A percentile compares a stretch with the other conserved stretches of the same genome.
Evolutionary conservation across 805 yeast genomes (phyloP).

Genomic region (Wickerhamomyces queroliae): DNA sequence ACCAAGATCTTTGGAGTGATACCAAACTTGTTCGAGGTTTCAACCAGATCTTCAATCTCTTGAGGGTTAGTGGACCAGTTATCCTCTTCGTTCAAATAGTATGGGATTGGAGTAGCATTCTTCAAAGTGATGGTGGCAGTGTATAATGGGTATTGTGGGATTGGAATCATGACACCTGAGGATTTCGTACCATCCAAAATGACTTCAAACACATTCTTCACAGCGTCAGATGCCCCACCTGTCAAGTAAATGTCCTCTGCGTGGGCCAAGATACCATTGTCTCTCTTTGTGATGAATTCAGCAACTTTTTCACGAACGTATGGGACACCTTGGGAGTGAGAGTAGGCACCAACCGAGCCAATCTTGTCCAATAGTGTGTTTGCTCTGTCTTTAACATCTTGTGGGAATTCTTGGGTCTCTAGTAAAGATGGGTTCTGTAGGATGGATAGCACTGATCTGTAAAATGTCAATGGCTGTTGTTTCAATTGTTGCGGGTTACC

Average conservation of each 20-base stretch:
- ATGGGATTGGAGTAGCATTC: conserved; percentile 78
- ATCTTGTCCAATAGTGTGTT: conserved; percentile 48
- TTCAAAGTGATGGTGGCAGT: conserved; percentile 90
- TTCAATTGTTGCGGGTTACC: conserved; percentile 98
- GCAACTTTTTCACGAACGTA: conserved; percentile 76
- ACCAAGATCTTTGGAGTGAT: conserved; percentile 74
- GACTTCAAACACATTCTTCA: conserved; percentile 68
- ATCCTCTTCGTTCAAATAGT: conserved; percentile 72
- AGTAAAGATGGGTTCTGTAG: conserved; percentile 80
- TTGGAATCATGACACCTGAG: conserved; percentile 86
- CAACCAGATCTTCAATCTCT: conserved; percentile 52
- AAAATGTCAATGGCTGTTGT: conserved; percentile 92
- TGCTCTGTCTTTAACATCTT: conserved; percentile 76
- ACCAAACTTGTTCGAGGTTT: conserved; percentile 43
- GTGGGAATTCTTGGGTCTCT: conserved; percentile 35
- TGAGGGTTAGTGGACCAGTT: conserved; percentile 80
- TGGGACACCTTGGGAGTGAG: conserved; percentile 85
- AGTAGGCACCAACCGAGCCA: conserved; percentile 92
- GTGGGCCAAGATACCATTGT: conserved; percentile 62
- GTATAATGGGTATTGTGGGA: conserved; percentile 96
- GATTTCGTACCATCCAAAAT: conserved; percentile 54
- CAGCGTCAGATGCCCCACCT: conserved; percentile 94
- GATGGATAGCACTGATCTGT: conserved; percentile 82
- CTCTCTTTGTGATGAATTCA: conserved; percentile 70
- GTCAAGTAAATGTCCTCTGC: conserved; percentile 79